Evolutionary conservation across 1,284 basidiomycete genomes (phyloP).

Genomic region (Ganoderma resinaceum): DNA sequence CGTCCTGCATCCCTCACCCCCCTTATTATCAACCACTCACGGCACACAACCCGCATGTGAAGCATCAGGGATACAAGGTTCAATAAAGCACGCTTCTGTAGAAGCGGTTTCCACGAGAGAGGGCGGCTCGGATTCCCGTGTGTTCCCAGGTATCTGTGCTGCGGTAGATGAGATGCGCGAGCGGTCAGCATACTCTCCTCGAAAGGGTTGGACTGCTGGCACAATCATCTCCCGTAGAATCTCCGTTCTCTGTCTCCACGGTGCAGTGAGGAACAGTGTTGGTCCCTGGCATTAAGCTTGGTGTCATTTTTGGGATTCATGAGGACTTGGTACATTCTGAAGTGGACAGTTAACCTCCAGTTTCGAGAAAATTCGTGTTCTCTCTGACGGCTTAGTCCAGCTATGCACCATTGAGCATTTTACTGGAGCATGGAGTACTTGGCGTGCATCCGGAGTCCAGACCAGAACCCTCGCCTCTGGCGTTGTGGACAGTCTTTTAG

Average conservation of each 20-base stretch:
- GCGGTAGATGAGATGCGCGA: constrained; percentile 4
- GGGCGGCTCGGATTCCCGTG: background rate
- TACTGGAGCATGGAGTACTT: background rate
- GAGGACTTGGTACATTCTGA: background rate
- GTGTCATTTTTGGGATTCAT: background rate
- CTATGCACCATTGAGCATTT: background rate
- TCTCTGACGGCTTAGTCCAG: background rate
- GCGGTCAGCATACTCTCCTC: constrained; percentile 1
- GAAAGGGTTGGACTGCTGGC: background rate
- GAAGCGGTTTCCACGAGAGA: background rate
- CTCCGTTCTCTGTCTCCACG: background rate
- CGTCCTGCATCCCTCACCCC: background rate
- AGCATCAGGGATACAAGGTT: background rate
- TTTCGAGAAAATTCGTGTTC: background rate
- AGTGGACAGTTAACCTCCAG: background rate
- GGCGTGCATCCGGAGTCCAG: background rate
- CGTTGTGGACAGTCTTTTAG: constrained; percentile 1
- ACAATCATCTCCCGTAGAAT: background rate
- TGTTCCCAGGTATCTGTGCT: constrained; percentile 12
- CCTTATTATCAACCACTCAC: background rate
- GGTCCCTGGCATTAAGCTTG: background rate
- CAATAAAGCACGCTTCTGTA: background rate
- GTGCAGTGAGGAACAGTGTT: background rate
- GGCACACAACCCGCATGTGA: no score
- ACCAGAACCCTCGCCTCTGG: background rate